These are phyloP conservation scores for Talaromyces rugulosus DNA, from an alignment of 2,329 filamentous ascomycete species.

Conservation along the genomic window DNA sequence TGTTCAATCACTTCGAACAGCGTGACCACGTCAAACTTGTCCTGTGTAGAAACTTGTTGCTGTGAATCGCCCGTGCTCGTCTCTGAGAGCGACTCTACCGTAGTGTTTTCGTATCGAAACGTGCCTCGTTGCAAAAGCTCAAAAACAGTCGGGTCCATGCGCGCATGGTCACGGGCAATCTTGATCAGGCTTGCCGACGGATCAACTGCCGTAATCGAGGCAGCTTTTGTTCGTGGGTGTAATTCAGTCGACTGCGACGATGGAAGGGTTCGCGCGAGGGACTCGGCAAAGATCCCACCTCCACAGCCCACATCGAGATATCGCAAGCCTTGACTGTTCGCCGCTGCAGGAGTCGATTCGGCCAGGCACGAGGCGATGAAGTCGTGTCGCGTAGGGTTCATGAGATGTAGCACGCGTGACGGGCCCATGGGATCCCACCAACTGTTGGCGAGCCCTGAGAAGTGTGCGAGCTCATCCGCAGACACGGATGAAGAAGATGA, in stretches of 20 bases:
- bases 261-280: slow-evolving; percentile 39
- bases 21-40: slow-evolving; percentile 70
- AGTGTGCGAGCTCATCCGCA: slow-evolving; percentile 84
- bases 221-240: slow-evolving; percentile 30
- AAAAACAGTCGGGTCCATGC: slow-evolving; percentile 65
- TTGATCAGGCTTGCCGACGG: slow-evolving; percentile 41
- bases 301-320: slow-evolving; percentile 95
- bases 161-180: slow-evolving; percentile 72
- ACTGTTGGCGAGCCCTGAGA: slow-evolving; percentile 83
- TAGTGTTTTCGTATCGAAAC: slow-evolving; percentile 68
- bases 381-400: slow-evolving; percentile 94
- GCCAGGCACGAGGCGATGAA: slow-evolving; percentile 75
- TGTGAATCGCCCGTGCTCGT: slow-evolving; percentile 17
- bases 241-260: slow-evolving; percentile 6
- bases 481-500: slow-evolving; percentile 81
- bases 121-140: slow-evolving; percentile 47
- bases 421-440: slow-evolving; percentile 98
- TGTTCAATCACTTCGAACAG: slow-evolving; percentile 96
- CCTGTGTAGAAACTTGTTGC: neutral
- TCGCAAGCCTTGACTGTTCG: slow-evolving; percentile 43
- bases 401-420: slow-evolving; percentile 87
- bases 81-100: slow-evolving; percentile 64
- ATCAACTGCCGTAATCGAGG: slow-evolving; percentile 43
- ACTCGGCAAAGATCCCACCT: slow-evolving; percentile 91
- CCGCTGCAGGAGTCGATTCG: slow-evolving; percentile 44